Conservation (phyloP, 2,329 filamentous ascomycete species). For the Blastomyces parvus region DNA sequence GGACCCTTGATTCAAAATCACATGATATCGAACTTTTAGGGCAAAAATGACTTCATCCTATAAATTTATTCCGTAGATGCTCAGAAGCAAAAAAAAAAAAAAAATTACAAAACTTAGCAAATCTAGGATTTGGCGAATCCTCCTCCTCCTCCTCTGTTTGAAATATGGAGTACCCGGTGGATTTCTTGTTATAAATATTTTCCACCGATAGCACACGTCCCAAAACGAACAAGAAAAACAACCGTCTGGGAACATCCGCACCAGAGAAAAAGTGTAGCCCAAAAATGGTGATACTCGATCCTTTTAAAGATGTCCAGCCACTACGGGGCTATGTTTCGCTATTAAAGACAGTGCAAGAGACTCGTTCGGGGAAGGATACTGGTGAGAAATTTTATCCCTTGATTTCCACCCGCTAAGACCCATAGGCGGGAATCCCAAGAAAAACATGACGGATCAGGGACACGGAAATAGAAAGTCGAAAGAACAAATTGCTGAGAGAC, state of each 20-base stretch:
- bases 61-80: background rate
- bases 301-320: slow-evolving; percentile 23
- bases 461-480: background rate
- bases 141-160: too few relatives aligned
- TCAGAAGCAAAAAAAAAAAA: background rate
- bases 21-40: background rate
- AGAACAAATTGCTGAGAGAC: background rate
- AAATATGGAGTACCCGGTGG: background rate
- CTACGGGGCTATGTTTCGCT: slow-evolving; percentile 29
- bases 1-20: background rate
- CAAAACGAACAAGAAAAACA: background rate
- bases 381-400: slow-evolving; percentile 22
- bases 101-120: background rate
- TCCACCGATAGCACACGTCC: background rate
- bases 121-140: background rate
- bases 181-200: background rate
- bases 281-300: background rate
- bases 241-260: too few relatives aligned
- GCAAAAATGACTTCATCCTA: background rate
- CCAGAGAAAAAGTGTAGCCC: background rate
- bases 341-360: slow-evolving; percentile 38
- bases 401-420: background rate
- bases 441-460: background rate
- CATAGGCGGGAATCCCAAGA: background rate
- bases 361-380: slow-evolving; percentile 31